Evolutionary conservation across 768 basidiomycete species (phyloP).

Genomic region (Pleurotus giganteus): DNA sequence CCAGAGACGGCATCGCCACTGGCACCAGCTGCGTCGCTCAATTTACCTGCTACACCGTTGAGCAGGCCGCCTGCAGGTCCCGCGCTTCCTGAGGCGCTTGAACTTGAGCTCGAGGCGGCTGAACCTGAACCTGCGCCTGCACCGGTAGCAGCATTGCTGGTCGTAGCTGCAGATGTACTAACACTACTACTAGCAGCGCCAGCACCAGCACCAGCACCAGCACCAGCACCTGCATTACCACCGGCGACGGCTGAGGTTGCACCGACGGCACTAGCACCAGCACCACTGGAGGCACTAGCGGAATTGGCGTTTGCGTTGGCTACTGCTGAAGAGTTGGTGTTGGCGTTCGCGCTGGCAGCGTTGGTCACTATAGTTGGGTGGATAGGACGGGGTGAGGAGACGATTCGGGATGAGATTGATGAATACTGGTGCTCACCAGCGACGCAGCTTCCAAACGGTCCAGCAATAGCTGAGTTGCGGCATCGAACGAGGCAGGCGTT

Average conservation of each 20-base stretch:
- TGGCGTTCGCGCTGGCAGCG: neutral
- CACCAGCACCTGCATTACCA: neutral
- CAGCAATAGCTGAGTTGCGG: conserved; percentile 29
- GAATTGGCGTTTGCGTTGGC: neutral
- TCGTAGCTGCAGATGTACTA: neutral
- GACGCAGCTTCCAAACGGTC: conserved; percentile 30
- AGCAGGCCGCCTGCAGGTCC: too few relatives aligned
- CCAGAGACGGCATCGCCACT: too few relatives aligned
- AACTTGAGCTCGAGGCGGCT: too few relatives aligned
- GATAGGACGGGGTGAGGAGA: neutral
- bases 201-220: neutral
- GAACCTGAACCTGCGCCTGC: too few relatives aligned
- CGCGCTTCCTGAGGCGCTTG: too few relatives aligned
- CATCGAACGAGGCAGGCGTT: conserved; percentile 34
- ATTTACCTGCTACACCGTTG: too few relatives aligned
- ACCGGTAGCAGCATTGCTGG: neutral
- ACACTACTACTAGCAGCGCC: neutral
- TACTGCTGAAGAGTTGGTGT: neutral
- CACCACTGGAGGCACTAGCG: neutral
- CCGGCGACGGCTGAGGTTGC: neutral
- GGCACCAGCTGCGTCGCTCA: too few relatives aligned
- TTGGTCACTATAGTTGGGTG: neutral
- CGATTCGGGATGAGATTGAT: too few relatives aligned
- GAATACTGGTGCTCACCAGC: too few relatives aligned
- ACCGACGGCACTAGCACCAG: neutral